phyloP scores from a whole-genome alignment of 1,284 basidiomycete genomes.

The Irpex rosettiformis region DNA sequence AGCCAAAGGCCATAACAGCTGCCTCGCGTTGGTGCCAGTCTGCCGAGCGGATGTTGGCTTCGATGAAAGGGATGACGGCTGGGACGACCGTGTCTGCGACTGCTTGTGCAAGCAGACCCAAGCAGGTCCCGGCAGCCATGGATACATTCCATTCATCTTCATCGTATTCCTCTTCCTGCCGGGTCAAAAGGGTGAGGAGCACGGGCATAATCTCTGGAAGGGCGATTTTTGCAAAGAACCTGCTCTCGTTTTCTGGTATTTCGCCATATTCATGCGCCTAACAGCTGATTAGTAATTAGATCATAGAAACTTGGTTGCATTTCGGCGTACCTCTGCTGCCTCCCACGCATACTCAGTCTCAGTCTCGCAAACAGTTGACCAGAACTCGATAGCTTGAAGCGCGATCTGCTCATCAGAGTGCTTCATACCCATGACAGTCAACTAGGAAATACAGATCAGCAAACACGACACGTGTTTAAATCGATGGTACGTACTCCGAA shows the following conservation, averaged over 20 bases:
- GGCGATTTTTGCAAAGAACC: conserved; percentile 92
- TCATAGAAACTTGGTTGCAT: background rate
- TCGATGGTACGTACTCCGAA: conserved; percentile 74
- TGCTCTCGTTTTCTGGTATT: conserved; percentile 83
- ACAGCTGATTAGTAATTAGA: conserved; percentile 9
- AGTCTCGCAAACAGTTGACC: conserved; percentile 98
- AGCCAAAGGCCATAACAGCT: conserved; percentile 97
- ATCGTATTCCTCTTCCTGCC: conserved; percentile 95
- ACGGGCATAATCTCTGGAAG: conserved; percentile 94
- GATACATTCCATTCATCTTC: conserved; percentile 99
- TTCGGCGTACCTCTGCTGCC: conserved; percentile 73
- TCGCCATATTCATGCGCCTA: conserved; percentile 92
- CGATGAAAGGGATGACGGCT: conserved; percentile 96
- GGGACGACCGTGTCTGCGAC: conserved; percentile 91
- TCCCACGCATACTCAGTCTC: conserved; percentile 94
- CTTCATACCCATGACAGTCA: conserved; percentile 99
- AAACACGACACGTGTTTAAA: background rate
- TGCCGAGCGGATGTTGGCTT: conserved; percentile 86
- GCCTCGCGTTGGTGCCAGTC: conserved; percentile 98
- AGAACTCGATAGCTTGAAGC: conserved; percentile 97
- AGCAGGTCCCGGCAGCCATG: conserved; percentile 96
- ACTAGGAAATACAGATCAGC: conserved; percentile 43
- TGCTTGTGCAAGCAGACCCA: conserved; percentile 86
- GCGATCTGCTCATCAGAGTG: conserved; percentile 90
- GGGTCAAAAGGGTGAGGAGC: conserved; percentile 83